Conservation (phyloP, 768 basidiomycete genomes). For the Fistulinella prunicolor region DNA sequence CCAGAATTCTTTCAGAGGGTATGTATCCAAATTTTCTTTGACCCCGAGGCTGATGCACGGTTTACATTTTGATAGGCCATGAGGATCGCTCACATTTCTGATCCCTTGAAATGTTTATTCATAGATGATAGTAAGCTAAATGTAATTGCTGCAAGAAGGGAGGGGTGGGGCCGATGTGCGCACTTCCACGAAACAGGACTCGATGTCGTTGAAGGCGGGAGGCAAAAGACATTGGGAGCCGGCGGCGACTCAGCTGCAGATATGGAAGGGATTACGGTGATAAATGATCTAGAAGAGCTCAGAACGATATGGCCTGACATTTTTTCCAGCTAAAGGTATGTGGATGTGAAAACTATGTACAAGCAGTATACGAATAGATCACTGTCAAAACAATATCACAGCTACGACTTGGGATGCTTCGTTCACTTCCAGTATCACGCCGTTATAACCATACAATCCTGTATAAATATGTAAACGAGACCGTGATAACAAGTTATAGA, state of each 20-base stretch:
- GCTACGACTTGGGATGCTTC: conserved; percentile 75
- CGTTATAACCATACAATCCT: conserved; percentile 69
- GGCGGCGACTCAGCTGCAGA: conserved; percentile 35
- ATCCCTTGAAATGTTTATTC: conserved; percentile 73
- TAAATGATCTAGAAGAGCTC: conserved; percentile 63
- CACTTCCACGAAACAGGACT: conserved; percentile 74
- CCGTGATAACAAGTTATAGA: background rate
- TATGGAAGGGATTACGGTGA: conserved; percentile 47
- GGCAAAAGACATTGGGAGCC: conserved; percentile 42
- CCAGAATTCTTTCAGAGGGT: conserved; percentile 66
- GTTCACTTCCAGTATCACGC: conserved; percentile 76
- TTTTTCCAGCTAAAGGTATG: conserved; percentile 42
- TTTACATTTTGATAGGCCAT: conserved; percentile 50
- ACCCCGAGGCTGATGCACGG: background rate
- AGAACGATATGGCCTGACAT: conserved; percentile 72
- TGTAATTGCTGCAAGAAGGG: conserved; percentile 57
- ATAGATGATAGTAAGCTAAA: conserved; percentile 76
- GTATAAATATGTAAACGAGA: conserved; percentile 1
- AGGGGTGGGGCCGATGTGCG: conserved; percentile 72
- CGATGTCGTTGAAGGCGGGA: conserved; percentile 62
- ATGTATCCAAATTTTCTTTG: background rate
- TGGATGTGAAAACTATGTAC: conserved; percentile 1
- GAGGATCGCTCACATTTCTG: conserved; percentile 52
- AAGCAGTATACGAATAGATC: background rate
- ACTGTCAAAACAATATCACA: conserved; percentile 62